A percentile compares a stretch with the other conserved stretches of the same genome.
phyloP scores from a whole-genome alignment of 495 filamentous ascomycete species.

The Neurospora sp. region DNA sequence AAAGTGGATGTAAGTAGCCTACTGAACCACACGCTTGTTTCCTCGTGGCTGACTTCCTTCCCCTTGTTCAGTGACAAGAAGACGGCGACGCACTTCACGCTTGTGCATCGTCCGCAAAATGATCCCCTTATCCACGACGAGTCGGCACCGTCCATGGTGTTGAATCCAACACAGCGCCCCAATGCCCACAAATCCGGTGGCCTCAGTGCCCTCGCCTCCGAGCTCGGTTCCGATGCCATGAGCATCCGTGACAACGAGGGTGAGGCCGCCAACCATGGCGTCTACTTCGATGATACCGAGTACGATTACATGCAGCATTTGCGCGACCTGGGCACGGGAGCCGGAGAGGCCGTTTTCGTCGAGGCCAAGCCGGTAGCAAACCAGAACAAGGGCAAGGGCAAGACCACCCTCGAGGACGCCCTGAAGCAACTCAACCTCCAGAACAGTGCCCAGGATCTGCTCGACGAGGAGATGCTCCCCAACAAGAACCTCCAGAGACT shows the following conservation, averaged over 20 bases:
- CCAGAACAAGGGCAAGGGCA: slow-evolving; percentile 58
- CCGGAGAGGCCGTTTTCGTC: slow-evolving; percentile 61
- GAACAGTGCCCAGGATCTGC: slow-evolving; percentile 42
- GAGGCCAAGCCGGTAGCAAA: slow-evolving; percentile 56
- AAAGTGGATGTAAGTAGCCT: slow-evolving; percentile 73
- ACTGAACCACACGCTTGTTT: not conserved
- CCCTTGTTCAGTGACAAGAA: slow-evolving; percentile 70
- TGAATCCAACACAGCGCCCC: slow-evolving; percentile 44
- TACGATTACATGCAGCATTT: slow-evolving; percentile 99
- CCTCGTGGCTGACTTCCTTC: slow-evolving; percentile 4
- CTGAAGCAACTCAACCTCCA: slow-evolving; percentile 55
- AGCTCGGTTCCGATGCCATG: slow-evolving; percentile 53
- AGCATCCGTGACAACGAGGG: slow-evolving; percentile 80
- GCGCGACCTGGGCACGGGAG: slow-evolving; percentile 59
- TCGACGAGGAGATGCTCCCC: slow-evolving; percentile 61
- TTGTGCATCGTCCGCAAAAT: slow-evolving; percentile 93
- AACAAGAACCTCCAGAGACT: slow-evolving; percentile 59
- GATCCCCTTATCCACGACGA: slow-evolving; percentile 90
- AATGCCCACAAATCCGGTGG: slow-evolving; percentile 39
- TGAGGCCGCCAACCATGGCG: slow-evolving; percentile 85
- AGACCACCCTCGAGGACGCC: slow-evolving; percentile 65
- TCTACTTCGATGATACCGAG: slow-evolving; percentile 77
- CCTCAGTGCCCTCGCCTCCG: slow-evolving; percentile 62
- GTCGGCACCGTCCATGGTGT: slow-evolving; percentile 69
- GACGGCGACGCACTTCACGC: slow-evolving; percentile 77